Evolutionary conservation across 2,329 filamentous ascomycete species (phyloP), one percentile per base, ranked within the genome.

Genomic region (Didymella sp.): DNA sequence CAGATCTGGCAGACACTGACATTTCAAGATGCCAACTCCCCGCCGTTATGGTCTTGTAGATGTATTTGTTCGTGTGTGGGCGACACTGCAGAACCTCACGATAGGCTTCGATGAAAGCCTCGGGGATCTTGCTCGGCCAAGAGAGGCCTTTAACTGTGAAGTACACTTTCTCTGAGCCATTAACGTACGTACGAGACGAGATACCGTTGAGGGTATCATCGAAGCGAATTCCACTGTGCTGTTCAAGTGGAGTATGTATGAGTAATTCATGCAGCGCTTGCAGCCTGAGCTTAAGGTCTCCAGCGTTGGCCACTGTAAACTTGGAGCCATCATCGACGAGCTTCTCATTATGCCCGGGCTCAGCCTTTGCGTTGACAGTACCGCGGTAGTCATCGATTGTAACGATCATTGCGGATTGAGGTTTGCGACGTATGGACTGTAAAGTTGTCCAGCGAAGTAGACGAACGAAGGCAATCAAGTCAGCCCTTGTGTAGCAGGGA

Each of bases 271-370:
- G 60, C 43, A 71, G 60, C 12, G 65, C 65, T 35, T 67, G 66
- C 8, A 71, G 57, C 40, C 51, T 58, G 30, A 62, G 45, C 50
- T 63, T 64, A 12, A 70, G 57, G 30, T 61, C 47, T 8, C 54
- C 63, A 24, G 66, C 66, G 21, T 63, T 58, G 13, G 59, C 55
- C n/a, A 69, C 56, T 5, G 57, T 63, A 51, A 69, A 68, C 30
- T 41, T 38, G 2, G 33, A 19, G n/a, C 44, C 48, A 27, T 47
- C 47, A 2, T 43, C 35, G 11, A 37, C 22, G 28, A 37, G 22
- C 15, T 44, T 22, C 15, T 51, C 35, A n/a, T 27, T 22, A 5
- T 28, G 28, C 13, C 25, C 6, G n/a, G 19, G n/a, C 4, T 3
- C 22, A 8, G 40, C 24, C 19, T 17, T 15, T 7, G 43, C 15